These are phyloP conservation scores for Cenchrus purpureus DNA, from an alignment of 176 grass and related monocot genomes.

Conservation along the genomic window DNA sequence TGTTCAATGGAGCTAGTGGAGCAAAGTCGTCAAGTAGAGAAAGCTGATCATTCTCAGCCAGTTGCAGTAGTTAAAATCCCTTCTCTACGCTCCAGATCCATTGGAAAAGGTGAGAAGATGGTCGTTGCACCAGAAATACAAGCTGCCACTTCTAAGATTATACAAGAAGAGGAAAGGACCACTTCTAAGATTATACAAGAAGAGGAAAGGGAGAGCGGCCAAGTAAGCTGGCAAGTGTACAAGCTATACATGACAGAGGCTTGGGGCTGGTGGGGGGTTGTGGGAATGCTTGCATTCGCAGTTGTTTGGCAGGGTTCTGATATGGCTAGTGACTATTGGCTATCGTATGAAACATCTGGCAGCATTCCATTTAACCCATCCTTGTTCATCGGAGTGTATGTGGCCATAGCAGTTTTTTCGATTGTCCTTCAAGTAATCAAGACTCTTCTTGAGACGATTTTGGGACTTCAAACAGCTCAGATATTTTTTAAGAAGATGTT, in stretches of 20 bases:
- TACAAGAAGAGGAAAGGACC: slow-evolving; percentile 88
- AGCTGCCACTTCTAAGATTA: slow-evolving; percentile 78
- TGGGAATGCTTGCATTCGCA: slow-evolving; percentile 49
- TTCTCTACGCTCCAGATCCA: slow-evolving; percentile 58
- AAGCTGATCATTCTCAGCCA: slow-evolving; percentile 39
- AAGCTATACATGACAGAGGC: slow-evolving; percentile 83
- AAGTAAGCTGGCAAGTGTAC: slow-evolving; percentile 79
- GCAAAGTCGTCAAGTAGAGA: slow-evolving; percentile 47
- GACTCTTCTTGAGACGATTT: slow-evolving; percentile 61
- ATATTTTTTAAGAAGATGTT: slow-evolving; percentile 90
- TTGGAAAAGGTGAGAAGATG: slow-evolving; percentile 59
- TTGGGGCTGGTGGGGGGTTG: slow-evolving; percentile 90
- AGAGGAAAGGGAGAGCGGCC: slow-evolving; percentile 88
- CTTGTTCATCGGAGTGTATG: slow-evolving; percentile 80
- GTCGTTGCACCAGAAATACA: slow-evolving; percentile 56
- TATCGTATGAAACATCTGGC: slow-evolving; percentile 81
- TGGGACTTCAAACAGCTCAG: slow-evolving; percentile 92
- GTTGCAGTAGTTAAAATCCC: slow-evolving; percentile 32
- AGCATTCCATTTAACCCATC: slow-evolving; percentile 56
- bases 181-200: slow-evolving; percentile 89
- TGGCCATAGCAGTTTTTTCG: slow-evolving; percentile 62
- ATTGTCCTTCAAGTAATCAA: slow-evolving; percentile 66
- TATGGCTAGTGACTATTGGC: slow-evolving; percentile 91
- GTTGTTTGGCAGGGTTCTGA: slow-evolving; percentile 66
- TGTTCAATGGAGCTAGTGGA: slow-evolving; percentile 97